Evolutionary conservation across 2,329 filamentous ascomycete genomes (phyloP), one percentile per base, ranked within the genome.

Genomic region (Colletotrichum sp.): DNA sequence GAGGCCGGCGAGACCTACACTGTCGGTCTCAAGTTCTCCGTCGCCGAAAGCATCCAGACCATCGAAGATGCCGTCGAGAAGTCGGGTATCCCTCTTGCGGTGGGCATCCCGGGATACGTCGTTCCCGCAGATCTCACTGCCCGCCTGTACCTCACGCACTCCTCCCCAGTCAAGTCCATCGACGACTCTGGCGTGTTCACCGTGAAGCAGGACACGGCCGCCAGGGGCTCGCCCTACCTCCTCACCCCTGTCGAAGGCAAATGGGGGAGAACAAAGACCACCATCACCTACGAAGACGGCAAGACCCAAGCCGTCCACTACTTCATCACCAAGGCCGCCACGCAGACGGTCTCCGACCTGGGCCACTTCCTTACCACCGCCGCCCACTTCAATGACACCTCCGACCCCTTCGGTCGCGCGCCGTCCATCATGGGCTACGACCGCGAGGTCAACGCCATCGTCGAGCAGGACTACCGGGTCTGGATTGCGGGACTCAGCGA

Each of bases 401-500:
- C 85, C 0, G 91, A 92, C 71, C 88, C 89, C 0, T 92, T 92
- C 76, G 81, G 85, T 2, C 85, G 91, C 34, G 85, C 87, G 0
- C 88, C 89, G 0, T 92, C 90, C 0, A 85, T 91, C 73, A 89
- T 92, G 82, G 88, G 87, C 0, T 92, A 91, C 76, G 90, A 93
- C 78, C 88, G 82, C 79, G 90, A 86, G 81, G 86, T 77, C 4
- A 80, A 81, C 8, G 77, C 83, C 9, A 84, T 86, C 28, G 87
- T 89, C 5, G 80, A 83, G 34, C 88, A 89, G 66, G 87, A 89
- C 39, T 72, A 84, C 1, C 86, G 91, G 2, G 90, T 87, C 8
- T 92, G 91, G 91, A 88, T 92, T 6, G 87, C 90, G 1, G 91
- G 91, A 0, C 84, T 93, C 1, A 91, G 89, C 71, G 91, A 92